These are phyloP conservation scores for Fusarium chuoi DNA, from an alignment of 2,329 filamentous ascomycete genomes.

Conservation along the genomic window DNA sequence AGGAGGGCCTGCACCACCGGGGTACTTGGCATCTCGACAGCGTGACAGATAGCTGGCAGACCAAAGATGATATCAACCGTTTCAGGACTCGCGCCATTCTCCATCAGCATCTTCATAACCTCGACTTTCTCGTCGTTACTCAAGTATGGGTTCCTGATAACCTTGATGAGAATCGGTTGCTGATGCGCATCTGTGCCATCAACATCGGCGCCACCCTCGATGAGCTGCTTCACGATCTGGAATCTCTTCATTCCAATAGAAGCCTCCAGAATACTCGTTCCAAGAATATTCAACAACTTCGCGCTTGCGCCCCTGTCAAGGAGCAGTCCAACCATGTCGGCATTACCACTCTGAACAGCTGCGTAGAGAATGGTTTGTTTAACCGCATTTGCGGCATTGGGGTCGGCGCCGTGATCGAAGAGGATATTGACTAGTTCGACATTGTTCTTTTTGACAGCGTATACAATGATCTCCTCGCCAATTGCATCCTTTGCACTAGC, in stretches of 20 bases:
- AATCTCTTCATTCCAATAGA: background rate
- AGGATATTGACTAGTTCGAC: background rate
- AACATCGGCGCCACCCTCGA: background rate
- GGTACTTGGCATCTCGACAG: background rate
- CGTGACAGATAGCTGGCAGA: slow-evolving; percentile 5
- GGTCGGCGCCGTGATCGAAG: background rate
- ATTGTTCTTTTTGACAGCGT: background rate
- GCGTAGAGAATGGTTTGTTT: background rate
- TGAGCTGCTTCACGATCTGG: background rate
- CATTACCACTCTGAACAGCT: background rate
- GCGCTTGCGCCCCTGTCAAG: background rate
- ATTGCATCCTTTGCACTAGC: background rate
- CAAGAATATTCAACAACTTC: accelerated
- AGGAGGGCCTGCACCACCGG: background rate
- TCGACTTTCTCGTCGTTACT: background rate
- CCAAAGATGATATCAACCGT: background rate
- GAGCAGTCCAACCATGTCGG: background rate
- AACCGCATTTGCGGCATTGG: background rate
- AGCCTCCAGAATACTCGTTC: background rate
- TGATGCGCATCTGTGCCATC: background rate
- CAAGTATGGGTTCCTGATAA: background rate
- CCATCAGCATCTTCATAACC: background rate
- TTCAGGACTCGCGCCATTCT: background rate
- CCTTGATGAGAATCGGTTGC: slow-evolving; percentile 4
- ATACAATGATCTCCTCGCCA: background rate